Evolutionary conservation across 352 stramenopile genomes (phyloP).

Genomic region (Pythium utonaiense): DNA sequence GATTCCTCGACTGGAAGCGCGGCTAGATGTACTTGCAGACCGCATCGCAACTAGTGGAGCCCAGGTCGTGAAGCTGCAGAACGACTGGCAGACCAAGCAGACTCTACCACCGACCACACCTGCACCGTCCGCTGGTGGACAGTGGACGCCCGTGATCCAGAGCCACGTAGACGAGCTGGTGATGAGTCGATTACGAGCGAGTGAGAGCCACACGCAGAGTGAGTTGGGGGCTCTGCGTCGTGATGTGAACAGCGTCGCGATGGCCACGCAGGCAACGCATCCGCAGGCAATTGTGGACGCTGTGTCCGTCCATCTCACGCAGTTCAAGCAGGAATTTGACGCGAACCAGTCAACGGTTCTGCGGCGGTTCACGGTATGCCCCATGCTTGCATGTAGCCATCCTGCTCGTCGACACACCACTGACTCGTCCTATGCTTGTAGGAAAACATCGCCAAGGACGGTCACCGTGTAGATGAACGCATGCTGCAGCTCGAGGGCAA

Average conservation of each 20-base stretch:
- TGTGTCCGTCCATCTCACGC: conserved; percentile 49
- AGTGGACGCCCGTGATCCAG: conserved; percentile 38
- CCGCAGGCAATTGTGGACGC: conserved; percentile 49
- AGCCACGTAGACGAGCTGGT: conserved; percentile 50
- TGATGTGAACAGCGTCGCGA: conserved; percentile 8
- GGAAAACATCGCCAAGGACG: conserved; percentile 50
- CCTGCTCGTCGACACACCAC: neutral
- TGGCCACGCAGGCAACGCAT: conserved; percentile 15
- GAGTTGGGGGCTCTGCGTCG: conserved; percentile 35
- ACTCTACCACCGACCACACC: neutral
- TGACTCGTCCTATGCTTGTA: neutral
- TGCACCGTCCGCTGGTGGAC: conserved; percentile 1
- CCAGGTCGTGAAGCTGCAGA: conserved; percentile 43
- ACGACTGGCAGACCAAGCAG: conserved; percentile 15
- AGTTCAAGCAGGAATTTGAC: conserved; percentile 65
- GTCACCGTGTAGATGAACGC: conserved; percentile 44
- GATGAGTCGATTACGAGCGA: conserved; percentile 26
- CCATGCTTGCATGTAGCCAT: neutral
- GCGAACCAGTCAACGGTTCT: conserved; percentile 42
- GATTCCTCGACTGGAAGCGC: conserved; percentile 52
- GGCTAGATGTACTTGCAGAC: conserved; percentile 57
- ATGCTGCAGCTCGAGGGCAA: conserved; percentile 51
- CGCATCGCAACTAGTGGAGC: conserved; percentile 39
- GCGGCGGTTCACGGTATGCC: conserved; percentile 34
- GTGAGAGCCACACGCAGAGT: conserved; percentile 27